Evolutionary conservation across 2,329 filamentous ascomycete genomes (phyloP), one percentile per base, ranked within the genome.

Genomic region (Podosphaera xanthii): DNA sequence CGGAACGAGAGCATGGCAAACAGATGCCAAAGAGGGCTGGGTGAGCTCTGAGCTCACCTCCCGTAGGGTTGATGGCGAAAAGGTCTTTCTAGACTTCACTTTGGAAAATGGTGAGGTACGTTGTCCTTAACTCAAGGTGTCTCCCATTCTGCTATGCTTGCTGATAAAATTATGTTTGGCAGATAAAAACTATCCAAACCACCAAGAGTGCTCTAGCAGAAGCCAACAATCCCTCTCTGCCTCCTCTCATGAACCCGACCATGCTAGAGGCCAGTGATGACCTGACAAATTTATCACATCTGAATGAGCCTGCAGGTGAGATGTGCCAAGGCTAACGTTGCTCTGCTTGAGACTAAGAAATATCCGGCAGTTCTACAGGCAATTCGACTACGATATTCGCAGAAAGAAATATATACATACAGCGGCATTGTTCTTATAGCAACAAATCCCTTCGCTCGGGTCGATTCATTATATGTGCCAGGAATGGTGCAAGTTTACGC

Each of bases 401-500:
- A 98, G 72, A 97, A 97, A 74, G 92, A 98, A 72, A 98, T 98
- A 68, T 98, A 98, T 77, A 98, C 92, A 69, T 98, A 98, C 76
- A 95, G 88, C 71, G 92, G 92, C 70, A 97, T 98, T 69, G 92
- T 98, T 64, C 78, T 98, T 66, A 98, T 98, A 75, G 92, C 92
- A 63, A 94, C 92, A 63, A 98, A 98, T 74, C 92, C 92, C 31
- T 98, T 98, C 69, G 92, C 94, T 59, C 81, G 92, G 64, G 90
- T 98, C 65, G 92, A 98, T 71, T 98, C 92, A 49, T 82, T 98
- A 69, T 98, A 98, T 72, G 92, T 98, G 9, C 90, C 91, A 22
- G 92, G 92, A 64, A 98, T 98, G 91, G 90, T 98, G n/a, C 92
- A 98, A 72, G 89, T 97, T 46, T 98, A 98, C 73, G 90, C 92